Conservation (phyloP, 75 land plant species). For the Ceratopteris richardii region DNA sequence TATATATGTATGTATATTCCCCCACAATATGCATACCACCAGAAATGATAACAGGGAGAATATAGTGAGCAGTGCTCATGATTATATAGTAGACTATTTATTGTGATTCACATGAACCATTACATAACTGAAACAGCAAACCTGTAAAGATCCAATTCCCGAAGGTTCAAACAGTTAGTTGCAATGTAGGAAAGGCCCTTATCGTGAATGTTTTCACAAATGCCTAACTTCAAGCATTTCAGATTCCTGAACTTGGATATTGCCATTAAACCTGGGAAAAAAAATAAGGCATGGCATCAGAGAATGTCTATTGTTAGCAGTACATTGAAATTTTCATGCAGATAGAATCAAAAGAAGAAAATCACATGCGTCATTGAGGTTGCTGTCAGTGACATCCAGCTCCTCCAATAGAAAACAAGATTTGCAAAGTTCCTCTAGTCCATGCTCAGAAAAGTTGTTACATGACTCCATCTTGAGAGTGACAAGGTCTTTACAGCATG, state of each 20-base stretch:
- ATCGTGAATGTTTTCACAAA: conserved; percentile 57
- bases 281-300: too few species aligned
- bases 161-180: conserved; percentile 42
- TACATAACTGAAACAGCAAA: too few species aligned
- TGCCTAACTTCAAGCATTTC: conserved; percentile 60
- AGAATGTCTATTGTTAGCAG: too few species aligned
- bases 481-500: conserved; percentile 47
- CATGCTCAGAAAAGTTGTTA: conserved; percentile 39
- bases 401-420: conserved; percentile 57
- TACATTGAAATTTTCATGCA: conserved; percentile 1
- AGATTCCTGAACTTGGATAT: conserved; percentile 55
- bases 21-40: too few species aligned
- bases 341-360: not conserved
- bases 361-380: conserved; percentile 63
- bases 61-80: too few species aligned
- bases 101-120: too few species aligned
- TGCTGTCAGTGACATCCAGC: conserved; percentile 82
- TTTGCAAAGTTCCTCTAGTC: conserved; percentile 42
- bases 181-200: conserved; percentile 55
- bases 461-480: conserved; percentile 90
- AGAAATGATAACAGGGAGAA: too few species aligned
- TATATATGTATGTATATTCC: too few species aligned
- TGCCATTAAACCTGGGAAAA: conserved; percentile 57
- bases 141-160: conserved; percentile 90
- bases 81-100: too few species aligned